Conservation (phyloP, 495 filamentous ascomycete genomes). For the Xylaria sp. region DNA sequence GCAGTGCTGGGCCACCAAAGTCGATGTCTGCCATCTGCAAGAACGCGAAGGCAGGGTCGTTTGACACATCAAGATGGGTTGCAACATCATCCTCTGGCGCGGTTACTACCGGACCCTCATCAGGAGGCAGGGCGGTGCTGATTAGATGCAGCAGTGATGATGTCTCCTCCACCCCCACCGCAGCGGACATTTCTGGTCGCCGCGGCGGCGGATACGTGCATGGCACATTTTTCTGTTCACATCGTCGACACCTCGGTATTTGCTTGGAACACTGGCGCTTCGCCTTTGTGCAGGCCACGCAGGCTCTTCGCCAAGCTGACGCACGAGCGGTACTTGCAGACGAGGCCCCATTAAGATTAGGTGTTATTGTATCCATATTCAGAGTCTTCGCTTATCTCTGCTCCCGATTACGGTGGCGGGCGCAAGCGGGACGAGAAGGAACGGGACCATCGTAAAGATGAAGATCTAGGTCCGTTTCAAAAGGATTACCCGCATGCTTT, state of each 20-base stretch:
- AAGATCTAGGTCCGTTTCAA: background rate
- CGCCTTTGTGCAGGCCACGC: constrained; percentile 35
- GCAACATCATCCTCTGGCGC: background rate
- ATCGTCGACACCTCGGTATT: constrained; percentile 36
- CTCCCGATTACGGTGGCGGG: background rate
- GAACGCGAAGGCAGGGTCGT: background rate
- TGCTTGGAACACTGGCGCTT: constrained; percentile 41
- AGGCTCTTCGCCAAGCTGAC: constrained; percentile 34
- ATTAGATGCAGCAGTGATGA: background rate
- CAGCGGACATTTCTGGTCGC: constrained; percentile 6
- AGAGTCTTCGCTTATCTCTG: background rate
- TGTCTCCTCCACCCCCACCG: constrained; percentile 19
- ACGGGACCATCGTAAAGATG: background rate
- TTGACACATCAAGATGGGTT: background rate
- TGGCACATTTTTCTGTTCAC: constrained; percentile 26
- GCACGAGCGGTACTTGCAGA: background rate
- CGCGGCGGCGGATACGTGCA: constrained; percentile 37
- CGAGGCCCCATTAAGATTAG: background rate
- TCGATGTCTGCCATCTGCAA: constrained; percentile 7
- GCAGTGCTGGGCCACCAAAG: background rate
- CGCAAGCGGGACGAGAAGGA: background rate
- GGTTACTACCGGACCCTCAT: background rate
- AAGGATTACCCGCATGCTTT: background rate
- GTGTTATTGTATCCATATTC: constrained; percentile 11
- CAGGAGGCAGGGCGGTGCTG: background rate